Conservation (phyloP, 2,329 filamentous ascomycete genomes). For the Grosmannia serpens region DNA sequence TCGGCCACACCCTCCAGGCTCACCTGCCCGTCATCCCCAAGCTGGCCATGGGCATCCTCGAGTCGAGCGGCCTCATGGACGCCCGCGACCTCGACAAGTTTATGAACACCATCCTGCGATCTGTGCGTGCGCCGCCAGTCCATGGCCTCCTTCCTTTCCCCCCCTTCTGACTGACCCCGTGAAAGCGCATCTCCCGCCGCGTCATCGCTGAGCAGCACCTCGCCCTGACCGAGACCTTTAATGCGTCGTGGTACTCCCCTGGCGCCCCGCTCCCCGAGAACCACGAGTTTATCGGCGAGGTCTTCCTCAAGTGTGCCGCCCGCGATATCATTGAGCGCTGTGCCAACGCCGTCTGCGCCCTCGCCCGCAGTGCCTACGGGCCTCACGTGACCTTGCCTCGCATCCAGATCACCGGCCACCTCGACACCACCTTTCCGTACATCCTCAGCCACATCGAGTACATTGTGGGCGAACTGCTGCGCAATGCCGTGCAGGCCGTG, state of each 20-base stretch:
- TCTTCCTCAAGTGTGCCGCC: constrained; percentile 87
- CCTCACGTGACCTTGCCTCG: constrained; percentile 61
- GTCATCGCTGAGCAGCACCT: constrained; percentile 98
- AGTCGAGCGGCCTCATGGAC: constrained; percentile 75
- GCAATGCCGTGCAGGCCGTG: constrained; percentile 89
- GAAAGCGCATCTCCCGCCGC: constrained; percentile 80
- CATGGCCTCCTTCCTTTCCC: not conserved
- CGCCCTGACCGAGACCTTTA: constrained; percentile 86
- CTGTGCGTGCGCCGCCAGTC: constrained; percentile 39
- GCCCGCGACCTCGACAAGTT: constrained; percentile 77
- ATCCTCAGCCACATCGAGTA: constrained; percentile 95
- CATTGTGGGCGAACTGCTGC: constrained; percentile 86
- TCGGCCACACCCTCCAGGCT: constrained; percentile 69
- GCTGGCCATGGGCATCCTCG: constrained; percentile 84
- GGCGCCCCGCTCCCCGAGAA: constrained; percentile 55
- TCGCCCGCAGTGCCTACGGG: constrained; percentile 67
- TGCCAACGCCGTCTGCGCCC: constrained; percentile 60
- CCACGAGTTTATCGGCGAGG: constrained; percentile 85
- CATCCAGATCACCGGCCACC: constrained; percentile 72
- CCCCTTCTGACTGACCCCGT: constrained; percentile 5
- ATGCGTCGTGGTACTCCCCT: constrained; percentile 80
- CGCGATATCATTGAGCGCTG: constrained; percentile 80
- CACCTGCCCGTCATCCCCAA: constrained; percentile 92
- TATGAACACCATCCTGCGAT: constrained; percentile 87
- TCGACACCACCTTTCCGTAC: constrained; percentile 87